These are phyloP conservation scores for Penicillium sp. DNA, from an alignment of 2,329 filamentous ascomycete genomes.

Conservation along the genomic window DNA sequence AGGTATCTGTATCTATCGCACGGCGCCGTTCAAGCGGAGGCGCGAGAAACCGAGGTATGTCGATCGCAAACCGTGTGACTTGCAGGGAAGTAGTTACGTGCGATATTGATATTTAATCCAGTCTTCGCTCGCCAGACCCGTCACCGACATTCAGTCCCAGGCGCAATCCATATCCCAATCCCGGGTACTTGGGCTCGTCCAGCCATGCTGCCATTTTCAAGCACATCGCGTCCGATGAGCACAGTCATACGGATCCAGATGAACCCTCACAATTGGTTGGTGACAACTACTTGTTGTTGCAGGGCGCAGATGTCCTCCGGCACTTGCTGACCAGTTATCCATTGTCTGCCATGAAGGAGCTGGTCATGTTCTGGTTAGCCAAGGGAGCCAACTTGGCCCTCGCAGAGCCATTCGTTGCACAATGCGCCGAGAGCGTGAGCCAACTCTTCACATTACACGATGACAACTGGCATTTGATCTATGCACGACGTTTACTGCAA, in stretches of 20 bases:
- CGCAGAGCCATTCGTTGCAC: constrained; percentile 23
- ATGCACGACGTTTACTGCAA: constrained; percentile 20
- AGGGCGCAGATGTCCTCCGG: constrained; percentile 25
- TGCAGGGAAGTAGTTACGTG: background rate
- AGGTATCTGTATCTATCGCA: constrained; percentile 27
- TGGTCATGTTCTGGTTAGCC: constrained; percentile 24
- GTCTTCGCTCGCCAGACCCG: constrained; percentile 16
- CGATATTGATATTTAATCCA: background rate
- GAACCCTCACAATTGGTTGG: constrained; percentile 14
- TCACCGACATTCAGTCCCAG: constrained; percentile 20
- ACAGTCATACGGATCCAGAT: background rate
- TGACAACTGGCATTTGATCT: constrained; percentile 23
- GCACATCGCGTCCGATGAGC: constrained; percentile 24
- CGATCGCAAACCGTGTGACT: background rate
- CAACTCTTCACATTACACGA: constrained; percentile 23
- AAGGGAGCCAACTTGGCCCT: constrained; percentile 26
- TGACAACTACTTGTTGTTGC: constrained; percentile 23
- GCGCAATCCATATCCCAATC: constrained; percentile 27
- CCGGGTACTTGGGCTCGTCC: constrained; percentile 27
- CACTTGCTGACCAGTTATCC: constrained; percentile 20
- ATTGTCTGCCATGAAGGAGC: constrained; percentile 23
- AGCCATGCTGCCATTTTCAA: constrained; percentile 30
- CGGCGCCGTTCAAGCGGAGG: constrained; percentile 25
- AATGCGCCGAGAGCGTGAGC: constrained; percentile 21
- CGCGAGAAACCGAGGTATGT: constrained; percentile 20